Conservation (phyloP, 805 yeast species). For the Monosporozyma yasuniensis region DNA sequence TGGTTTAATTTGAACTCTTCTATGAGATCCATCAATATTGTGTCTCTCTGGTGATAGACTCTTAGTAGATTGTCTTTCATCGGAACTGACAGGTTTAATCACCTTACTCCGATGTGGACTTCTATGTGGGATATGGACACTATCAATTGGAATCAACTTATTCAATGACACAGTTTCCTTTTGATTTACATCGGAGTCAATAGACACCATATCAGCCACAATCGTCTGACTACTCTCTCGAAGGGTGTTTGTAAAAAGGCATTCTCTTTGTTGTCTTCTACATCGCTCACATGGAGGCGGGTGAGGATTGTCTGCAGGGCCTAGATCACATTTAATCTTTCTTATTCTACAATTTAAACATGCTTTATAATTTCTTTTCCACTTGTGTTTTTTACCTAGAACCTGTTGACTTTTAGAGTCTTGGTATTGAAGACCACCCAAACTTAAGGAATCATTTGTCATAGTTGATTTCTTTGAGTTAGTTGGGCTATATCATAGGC, state of each 20-base stretch:
- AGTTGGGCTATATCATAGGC: background rate
- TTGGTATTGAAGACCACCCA: too few species aligned
- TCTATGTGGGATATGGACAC: background rate
- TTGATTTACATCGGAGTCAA: background rate
- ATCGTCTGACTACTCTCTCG: background rate
- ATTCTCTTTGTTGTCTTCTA: slow-evolving; percentile 69
- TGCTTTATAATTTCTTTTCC: slow-evolving; percentile 67
- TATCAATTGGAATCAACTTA: background rate
- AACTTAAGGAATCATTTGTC: background rate
- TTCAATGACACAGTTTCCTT: background rate
- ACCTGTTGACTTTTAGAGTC: background rate
- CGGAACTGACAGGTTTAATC: background rate
- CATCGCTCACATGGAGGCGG: slow-evolving; percentile 85
- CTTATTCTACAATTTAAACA: slow-evolving; percentile 78
- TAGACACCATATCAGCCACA: slow-evolving; percentile 1
- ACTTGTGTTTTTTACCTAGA: slow-evolving; percentile 20
- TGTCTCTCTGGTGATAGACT: too few species aligned
- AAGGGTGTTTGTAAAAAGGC: slow-evolving; percentile 30
- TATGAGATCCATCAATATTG: background rate
- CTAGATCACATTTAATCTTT: slow-evolving; percentile 81
- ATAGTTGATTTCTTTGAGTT: background rate
- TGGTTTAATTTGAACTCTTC: background rate
- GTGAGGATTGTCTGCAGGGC: slow-evolving; percentile 59
- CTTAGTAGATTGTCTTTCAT: background rate
- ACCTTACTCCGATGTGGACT: background rate